Percentiles rank a stretch among this genome's conserved stretches.
Evolutionary conservation across 1,284 basidiomycete species (phyloP).

Genomic region (Cutaneotrichosporon sp.): DNA sequence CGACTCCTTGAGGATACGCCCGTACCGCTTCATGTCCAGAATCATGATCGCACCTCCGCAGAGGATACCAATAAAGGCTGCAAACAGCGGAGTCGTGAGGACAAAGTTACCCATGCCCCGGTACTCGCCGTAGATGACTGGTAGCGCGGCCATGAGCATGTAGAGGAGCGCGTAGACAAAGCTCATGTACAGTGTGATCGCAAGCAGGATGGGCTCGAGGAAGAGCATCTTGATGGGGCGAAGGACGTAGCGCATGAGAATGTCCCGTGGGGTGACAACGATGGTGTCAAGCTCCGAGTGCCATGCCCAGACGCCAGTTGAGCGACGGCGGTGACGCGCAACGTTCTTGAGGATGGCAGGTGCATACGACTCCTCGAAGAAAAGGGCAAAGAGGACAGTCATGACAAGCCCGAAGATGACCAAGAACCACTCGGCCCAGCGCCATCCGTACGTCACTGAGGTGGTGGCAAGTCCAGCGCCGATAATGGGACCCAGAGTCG

Average conservation of each 20-base stretch:
- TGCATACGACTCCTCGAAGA: constrained; percentile 20
- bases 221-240: constrained; percentile 21
- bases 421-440: constrained; percentile 26
- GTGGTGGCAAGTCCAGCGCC: constrained; percentile 15
- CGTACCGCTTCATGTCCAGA: constrained; percentile 21
- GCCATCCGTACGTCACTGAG: constrained; percentile 13
- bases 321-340: constrained; percentile 10
- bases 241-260: constrained; percentile 18
- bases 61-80: constrained; percentile 21
- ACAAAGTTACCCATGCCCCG: constrained; percentile 12
- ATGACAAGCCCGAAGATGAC: constrained; percentile 14
- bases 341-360: constrained; percentile 18
- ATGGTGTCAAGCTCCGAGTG: constrained; percentile 20
- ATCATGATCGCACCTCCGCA: constrained; percentile 18
- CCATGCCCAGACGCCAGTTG: constrained; percentile 17
- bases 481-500: constrained; percentile 16
- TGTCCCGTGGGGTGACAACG: constrained; percentile 14
- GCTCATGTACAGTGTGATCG: constrained; percentile 22
- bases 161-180: constrained; percentile 26
- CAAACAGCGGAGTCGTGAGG: constrained; percentile 12
- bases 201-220: constrained; percentile 24
- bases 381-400: constrained; percentile 10
- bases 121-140: constrained; percentile 23
- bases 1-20: background rate
- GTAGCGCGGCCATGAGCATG: constrained; percentile 25